phyloP scores from a whole-genome alignment of 176 grass and related monocot species.

The Dactylis glomerata region DNA sequence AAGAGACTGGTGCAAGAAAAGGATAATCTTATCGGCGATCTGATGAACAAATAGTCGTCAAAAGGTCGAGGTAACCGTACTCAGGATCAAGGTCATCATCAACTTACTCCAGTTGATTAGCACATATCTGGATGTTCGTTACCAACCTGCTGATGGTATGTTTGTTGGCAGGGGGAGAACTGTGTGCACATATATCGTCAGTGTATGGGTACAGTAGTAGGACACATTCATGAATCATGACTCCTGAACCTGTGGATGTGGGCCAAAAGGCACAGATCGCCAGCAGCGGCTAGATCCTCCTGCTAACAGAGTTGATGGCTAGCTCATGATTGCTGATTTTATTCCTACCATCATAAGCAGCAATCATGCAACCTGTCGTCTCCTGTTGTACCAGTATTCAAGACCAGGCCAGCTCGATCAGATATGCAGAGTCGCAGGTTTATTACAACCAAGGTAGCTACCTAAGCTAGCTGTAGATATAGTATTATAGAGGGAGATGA shows the following conservation, averaged over 20 bases:
- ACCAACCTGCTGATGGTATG: neutral
- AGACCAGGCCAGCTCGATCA: neutral
- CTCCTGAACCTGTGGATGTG: constrained; percentile 13
- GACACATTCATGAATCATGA: neutral
- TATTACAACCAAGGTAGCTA: neutral
- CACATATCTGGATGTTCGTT: neutral
- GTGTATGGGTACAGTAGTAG: neutral
- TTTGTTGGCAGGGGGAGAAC: neutral
- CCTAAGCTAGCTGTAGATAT: neutral
- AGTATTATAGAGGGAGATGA: neutral
- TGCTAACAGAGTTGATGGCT: neutral
- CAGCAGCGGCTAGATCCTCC: neutral
- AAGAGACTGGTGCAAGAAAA: neutral
- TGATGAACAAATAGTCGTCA: neutral
- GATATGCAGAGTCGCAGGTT: neutral
- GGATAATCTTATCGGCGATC: neutral
- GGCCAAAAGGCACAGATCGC: neutral
- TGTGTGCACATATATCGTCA: neutral
- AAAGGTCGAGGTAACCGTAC: neutral
- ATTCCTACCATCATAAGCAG: neutral
- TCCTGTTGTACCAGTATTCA: constrained; percentile 12
- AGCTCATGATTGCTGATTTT: constrained; percentile 5
- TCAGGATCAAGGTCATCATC: neutral
- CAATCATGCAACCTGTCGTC: neutral
- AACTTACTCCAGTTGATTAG: neutral